Percentiles rank a stretch among this genome's conserved stretches.
Evolutionary conservation across 2,329 filamentous ascomycete genomes (phyloP).

Genomic region (Alternaria novae-zelandiae): DNA sequence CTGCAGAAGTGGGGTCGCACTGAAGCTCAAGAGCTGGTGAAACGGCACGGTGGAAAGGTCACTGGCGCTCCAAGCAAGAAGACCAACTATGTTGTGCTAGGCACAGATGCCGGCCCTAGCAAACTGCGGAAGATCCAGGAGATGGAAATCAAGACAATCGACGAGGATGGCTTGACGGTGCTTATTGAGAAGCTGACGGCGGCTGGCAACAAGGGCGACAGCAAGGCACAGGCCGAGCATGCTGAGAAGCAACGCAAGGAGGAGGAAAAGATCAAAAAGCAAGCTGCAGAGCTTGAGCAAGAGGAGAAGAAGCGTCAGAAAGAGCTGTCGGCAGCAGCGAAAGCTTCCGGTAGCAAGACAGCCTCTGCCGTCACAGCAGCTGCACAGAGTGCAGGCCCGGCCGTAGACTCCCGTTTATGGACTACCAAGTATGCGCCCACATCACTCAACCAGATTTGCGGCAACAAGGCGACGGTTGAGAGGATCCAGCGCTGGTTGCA

Average conservation of each 20-base stretch:
- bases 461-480: conserved; percentile 89
- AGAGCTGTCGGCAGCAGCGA: conserved; percentile 52
- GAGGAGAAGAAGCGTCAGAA: conserved; percentile 79
- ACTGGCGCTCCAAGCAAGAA: conserved; percentile 86
- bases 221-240: conserved; percentile 84
- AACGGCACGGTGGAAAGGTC: conserved; percentile 92
- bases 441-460: conserved; percentile 85
- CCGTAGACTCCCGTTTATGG: conserved; percentile 66
- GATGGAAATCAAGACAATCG: conserved; percentile 84
- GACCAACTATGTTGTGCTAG: conserved; percentile 91
- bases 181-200: conserved; percentile 82
- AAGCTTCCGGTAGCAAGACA: conserved; percentile 49
- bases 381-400: conserved; percentile 24
- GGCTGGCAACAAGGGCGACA: conserved; percentile 74
- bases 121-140: conserved; percentile 87
- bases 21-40: conserved; percentile 84
- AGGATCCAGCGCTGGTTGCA: conserved; percentile 88
- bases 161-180: conserved; percentile 89
- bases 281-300: conserved; percentile 83
- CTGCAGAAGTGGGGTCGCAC: conserved; percentile 81
- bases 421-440: conserved; percentile 95
- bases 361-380: conserved; percentile 31
- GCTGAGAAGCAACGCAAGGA: conserved; percentile 86
- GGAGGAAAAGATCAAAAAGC: conserved; percentile 78
- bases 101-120: conserved; percentile 88